Evolutionary conservation across 768 basidiomycete species (phyloP).

Genomic region (Hysterangium stoloniferum): DNA sequence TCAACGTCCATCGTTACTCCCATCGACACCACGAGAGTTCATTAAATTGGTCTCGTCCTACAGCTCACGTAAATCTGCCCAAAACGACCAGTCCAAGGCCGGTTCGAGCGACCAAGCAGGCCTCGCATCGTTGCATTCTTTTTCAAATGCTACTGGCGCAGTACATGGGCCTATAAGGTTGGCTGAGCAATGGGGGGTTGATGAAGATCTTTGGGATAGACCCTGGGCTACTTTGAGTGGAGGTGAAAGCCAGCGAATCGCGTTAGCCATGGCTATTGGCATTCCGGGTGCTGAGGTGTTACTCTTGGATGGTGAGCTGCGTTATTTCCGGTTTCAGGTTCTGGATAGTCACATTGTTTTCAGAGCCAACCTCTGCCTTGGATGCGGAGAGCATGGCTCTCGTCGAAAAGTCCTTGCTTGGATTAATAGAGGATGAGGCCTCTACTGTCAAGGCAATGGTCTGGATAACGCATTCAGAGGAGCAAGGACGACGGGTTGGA

Average conservation of each 20-base stretch:
- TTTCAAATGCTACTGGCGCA: constrained; percentile 9
- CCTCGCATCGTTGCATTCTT: constrained; percentile 18
- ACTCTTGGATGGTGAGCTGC: constrained; percentile 72
- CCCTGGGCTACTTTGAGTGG: constrained; percentile 78
- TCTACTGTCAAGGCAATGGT: constrained; percentile 60
- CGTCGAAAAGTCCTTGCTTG: constrained; percentile 57
- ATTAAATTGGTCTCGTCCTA: constrained; percentile 50
- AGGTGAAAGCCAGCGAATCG: constrained; percentile 81
- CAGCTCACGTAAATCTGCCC: constrained; percentile 30
- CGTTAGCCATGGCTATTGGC: constrained; percentile 66
- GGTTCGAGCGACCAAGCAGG: constrained; percentile 13
- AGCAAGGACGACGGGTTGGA: constrained; percentile 70
- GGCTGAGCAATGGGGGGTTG: constrained; percentile 58
- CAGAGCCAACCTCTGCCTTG: constrained; percentile 87
- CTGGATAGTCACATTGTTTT: constrained; percentile 4
- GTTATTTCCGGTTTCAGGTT: constrained; percentile 17
- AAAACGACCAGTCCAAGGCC: constrained; percentile 18
- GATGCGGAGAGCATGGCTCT: constrained; percentile 56
- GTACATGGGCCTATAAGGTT: constrained; percentile 37
- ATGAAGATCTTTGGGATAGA: constrained; percentile 64
- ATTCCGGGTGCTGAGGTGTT: constrained; percentile 71
- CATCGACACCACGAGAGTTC: constrained; percentile 73
- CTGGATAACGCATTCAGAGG: constrained; percentile 86
- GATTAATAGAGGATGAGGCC: constrained; percentile 40
- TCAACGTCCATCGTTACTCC: constrained; percentile 80